Evolutionary conservation across 345 rosid genomes (phyloP), one percentile per base, ranked within the genome.

Genomic region (Reutealis trisperma): DNA sequence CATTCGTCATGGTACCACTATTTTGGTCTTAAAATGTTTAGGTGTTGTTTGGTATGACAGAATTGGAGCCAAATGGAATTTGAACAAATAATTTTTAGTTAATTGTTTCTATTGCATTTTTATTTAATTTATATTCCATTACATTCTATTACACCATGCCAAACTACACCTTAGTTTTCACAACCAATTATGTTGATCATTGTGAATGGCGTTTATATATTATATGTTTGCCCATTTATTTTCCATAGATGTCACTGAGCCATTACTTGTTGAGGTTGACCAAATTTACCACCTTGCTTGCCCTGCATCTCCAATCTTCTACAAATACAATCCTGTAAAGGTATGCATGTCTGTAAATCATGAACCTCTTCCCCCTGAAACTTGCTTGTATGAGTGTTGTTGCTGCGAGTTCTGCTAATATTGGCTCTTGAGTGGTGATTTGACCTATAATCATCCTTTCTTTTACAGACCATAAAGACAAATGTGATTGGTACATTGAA

Each of bases 281-380:
- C 89, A 83, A 77, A 93, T 95, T 59, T 95, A 95, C 79, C 99
- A 95, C 75, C 97, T 95, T 75, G 98, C 99, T 68, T 93, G 97
- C 84, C 99, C 97, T 75, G 98, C 98, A 44, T 94, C 98, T 71
- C 98, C 98, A 51, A 95, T 95, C 78, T 95, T 95, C 89, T 95
- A 95, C 89, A 93, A 95, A 75, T 90, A 93, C 88, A 95, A 95
- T 81, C 99, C 99, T 10, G 98, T 95, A 8, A 95, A 95, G 99
- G 99, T 88, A 59, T n/a, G 80, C 63, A 42, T 71, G n/a, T 61
- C 11, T 63, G 7, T 55, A 42, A 42, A 27, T 78, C 49, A 19
- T 41, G 41, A 7, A 24, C 8, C 22, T 6, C 44, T 25, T 2
- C 8, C 51, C 6, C 19, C 1, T 42, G 51, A 47, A 47, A 47